Evolutionary conservation across 106 monocot genomes (phyloP).

Genomic region (Posidonia australis): DNA sequence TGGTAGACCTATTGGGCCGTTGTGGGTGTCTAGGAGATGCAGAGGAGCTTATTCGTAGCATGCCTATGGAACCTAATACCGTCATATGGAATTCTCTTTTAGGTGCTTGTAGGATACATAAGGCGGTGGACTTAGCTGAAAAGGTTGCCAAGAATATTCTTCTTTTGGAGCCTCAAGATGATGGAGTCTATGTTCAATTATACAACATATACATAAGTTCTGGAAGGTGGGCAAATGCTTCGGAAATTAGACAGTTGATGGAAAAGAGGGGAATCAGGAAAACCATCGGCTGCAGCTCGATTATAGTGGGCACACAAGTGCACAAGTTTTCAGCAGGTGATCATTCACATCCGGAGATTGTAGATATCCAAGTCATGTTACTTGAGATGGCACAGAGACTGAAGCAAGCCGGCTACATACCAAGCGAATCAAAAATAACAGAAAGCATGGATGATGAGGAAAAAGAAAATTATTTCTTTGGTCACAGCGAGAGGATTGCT

Average conservation of each 20-base stretch:
- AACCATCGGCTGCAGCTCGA: slow-evolving; percentile 48
- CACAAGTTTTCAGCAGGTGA: slow-evolving; percentile 57
- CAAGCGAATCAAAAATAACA: slow-evolving; percentile 23
- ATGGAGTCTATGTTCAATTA: slow-evolving; percentile 61
- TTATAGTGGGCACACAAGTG: slow-evolving; percentile 28
- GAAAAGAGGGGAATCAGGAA: slow-evolving; percentile 56
- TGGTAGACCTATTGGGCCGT: slow-evolving; percentile 63
- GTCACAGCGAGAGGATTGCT: slow-evolving; percentile 74
- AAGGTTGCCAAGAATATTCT: slow-evolving; percentile 35
- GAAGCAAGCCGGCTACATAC: slow-evolving; percentile 42
- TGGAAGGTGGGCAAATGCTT: slow-evolving; percentile 37
- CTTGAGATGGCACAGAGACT: slow-evolving; percentile 32
- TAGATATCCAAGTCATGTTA: slow-evolving; percentile 32
- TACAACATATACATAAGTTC: slow-evolving; percentile 46
- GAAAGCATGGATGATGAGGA: slow-evolving; percentile 56
- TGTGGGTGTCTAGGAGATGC: slow-evolving; percentile 48
- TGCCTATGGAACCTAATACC: slow-evolving; percentile 63
- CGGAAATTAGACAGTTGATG: slow-evolving; percentile 41
- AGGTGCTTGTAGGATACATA: slow-evolving; percentile 50
- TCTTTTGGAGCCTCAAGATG: slow-evolving; percentile 38
- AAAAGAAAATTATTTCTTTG: slow-evolving; percentile 43
- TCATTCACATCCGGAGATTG: slow-evolving; percentile 33
- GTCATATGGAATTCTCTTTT: slow-evolving; percentile 64
- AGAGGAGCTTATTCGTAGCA: slow-evolving; percentile 40
- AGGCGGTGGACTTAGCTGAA: slow-evolving; percentile 36